Base-by-base conservation (phyloP, 208 protist genomes). In the Jaenimonas drosophilae region DNA sequence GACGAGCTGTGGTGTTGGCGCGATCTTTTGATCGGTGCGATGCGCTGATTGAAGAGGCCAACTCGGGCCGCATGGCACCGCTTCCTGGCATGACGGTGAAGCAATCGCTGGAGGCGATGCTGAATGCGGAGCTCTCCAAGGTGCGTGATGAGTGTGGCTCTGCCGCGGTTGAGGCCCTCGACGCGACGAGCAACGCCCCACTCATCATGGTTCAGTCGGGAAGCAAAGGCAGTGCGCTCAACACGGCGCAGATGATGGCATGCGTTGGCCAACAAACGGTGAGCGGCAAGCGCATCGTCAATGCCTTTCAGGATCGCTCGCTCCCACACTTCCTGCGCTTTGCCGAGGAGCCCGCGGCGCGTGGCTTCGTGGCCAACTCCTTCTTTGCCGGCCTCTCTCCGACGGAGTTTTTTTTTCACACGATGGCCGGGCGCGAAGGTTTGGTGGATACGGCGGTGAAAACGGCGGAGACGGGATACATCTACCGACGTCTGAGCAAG, bases 401-500 rank as follows among this genome's bases (percentile, higher is more conserved):
- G 24, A 96, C 91, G 3, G 98, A 99, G 75, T 99, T 99, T 67
- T 99, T 99, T 63, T 99, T 99, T 65, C 98, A 99, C 70, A 99
- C 98, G 23, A 99, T 99, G 97, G 97, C 90, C 34, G 96, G 96
- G 21, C 79, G 96, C 51, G 95, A 98, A 69, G 93, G 95, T 52
- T 83, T 99, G 4, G 97, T 99, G 14, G 98, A 99, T 65, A 99
- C 98, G 4, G 98, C 98, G 20, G 97, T 99, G 23, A 99, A 99
- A 64, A 99, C 98, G 14, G 98, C 98, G 2, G 97, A 99, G 55
- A 99, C 99, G 16, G 98, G 99, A 5, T 99, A 99, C 64, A 98
- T 99, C 79, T 98, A 99, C 70, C 84, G 99, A 24, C 81, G 97
- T 41, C 73, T 99, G 23, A 98, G 99, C 80, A 97, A 98, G 76